These are phyloP conservation scores for Moringa oleifera DNA, from an alignment of 345 rosid genomes.

Conservation along the genomic window DNA sequence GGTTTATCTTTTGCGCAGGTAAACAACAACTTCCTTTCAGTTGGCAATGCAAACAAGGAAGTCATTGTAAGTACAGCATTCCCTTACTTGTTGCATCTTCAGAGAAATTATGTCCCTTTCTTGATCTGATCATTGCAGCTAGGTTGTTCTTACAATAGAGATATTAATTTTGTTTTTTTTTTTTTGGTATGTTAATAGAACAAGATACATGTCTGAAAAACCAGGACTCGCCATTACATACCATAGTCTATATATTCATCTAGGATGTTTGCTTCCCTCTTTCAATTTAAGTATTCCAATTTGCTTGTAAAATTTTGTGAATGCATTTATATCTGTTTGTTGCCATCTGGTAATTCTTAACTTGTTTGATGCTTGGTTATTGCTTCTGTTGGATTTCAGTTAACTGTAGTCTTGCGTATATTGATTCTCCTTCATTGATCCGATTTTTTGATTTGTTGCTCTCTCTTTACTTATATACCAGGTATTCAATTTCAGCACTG, in stretches of 20 bases:
- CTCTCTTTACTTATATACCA: conserved; percentile 26
- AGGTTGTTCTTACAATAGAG: not conserved
- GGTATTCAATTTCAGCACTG: conserved; percentile 99
- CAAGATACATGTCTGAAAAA: too few species aligned
- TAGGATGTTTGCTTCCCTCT: not conserved
- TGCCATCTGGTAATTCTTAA: not conserved
- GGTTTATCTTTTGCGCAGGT: conserved; percentile 57
- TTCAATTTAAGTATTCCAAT: not conserved
- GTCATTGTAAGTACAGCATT: conserved; percentile 52
- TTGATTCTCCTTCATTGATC: not conserved
- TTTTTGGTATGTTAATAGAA: too few species aligned
- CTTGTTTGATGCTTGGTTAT: not conserved
- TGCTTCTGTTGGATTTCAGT: not conserved
- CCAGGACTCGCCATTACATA: too few species aligned
- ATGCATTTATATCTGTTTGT: not conserved
- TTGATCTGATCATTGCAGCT: not conserved
- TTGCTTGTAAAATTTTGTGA: not conserved
- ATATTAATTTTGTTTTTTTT: not conserved
- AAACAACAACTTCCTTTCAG: conserved; percentile 92
- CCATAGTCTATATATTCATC: not conserved
- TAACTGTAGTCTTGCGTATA: not conserved
- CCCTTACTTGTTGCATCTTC: conserved; percentile 15
- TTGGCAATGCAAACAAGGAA: conserved; percentile 86
- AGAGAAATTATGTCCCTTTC: not conserved
- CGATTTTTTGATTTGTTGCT: conserved; percentile 18